Base-by-base conservation (phyloP, 2,329 filamentous ascomycete species). In the Diaporthe capsici region DNA sequence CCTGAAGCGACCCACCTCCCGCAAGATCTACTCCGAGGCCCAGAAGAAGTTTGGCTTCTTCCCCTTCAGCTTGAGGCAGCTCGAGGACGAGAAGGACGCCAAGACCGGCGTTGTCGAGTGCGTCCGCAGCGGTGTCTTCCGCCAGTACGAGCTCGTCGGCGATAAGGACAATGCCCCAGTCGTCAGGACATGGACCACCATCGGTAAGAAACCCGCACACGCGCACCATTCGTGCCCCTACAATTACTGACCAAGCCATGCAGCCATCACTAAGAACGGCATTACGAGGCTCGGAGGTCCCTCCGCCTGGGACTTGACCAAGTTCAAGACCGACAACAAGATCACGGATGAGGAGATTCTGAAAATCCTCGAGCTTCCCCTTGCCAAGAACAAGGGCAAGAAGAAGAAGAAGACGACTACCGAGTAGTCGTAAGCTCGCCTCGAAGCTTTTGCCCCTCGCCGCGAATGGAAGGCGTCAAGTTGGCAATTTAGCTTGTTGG, bases 31-130 rank as follows among this genome's bases (percentile, higher is more conserved):
- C 72, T 98, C 96, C 63, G 97, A 98, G 87, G 94, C 98, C 77
- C 93, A 97, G 85, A 97, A 96, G 92, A 98, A 96, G 88, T 99
- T 98, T 83, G 96, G 96, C 79, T 95, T 92, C 78, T 99, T 99
- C 90, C 97, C 97, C 81, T 99, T 99, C 92, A 98, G 95, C 87
- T 90, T 98, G 88, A 92, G 97, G 83, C 97, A 99, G 88, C 91
- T 99, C 78, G 96, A 98, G 78, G 96, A 98, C 82, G 97, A 99
- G 91, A 94, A 96, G 83, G 93, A 96, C 79, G 97, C 95, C 94
- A 98, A 94, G 94, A 97, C 87, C 73, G 97, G 97, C 82, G 94
- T 98, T 75, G 94, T 98, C 76, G 97, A 99, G 88, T 98, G 96
- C 86, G 96, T 98, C 74, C 94, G 97, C 81, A 92, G 93, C 82